These are phyloP conservation scores for Kluyveromyces marxianus DNA, from an alignment of 1,139 yeast species.

Conservation along the genomic window DNA sequence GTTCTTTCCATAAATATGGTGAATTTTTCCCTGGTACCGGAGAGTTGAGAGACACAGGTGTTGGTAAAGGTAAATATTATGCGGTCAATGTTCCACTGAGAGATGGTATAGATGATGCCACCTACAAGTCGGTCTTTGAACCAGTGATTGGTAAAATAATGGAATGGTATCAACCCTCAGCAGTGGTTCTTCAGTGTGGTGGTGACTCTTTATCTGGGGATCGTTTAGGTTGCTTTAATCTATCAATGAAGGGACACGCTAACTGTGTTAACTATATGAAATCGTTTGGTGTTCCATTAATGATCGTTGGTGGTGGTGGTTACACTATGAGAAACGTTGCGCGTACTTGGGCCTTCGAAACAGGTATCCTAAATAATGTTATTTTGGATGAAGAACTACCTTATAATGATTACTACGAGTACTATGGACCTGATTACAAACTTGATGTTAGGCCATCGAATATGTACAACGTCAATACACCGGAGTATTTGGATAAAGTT, in stretches of 20 bases:
- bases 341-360: slow-evolving; percentile 92
- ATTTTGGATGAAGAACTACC: slow-evolving; percentile 78
- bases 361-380: slow-evolving; percentile 79
- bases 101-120: slow-evolving; percentile 88
- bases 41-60: slow-evolving; percentile 79
- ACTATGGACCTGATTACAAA: slow-evolving; percentile 93
- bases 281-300: slow-evolving; percentile 78
- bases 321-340: slow-evolving; percentile 97
- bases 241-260: slow-evolving; percentile 91
- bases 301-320: slow-evolving; percentile 97
- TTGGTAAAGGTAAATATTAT: slow-evolving; percentile 82
- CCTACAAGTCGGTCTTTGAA: slow-evolving; percentile 80
- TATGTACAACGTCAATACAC: slow-evolving; percentile 93
- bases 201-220: slow-evolving; percentile 93
- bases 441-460: slow-evolving; percentile 90
- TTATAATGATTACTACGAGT: slow-evolving; percentile 92
- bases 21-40: slow-evolving; percentile 97
- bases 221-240: slow-evolving; percentile 83
- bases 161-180: slow-evolving; percentile 93
- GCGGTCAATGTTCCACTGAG: slow-evolving; percentile 84
- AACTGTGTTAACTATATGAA: slow-evolving; percentile 88
- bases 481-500: slow-evolving; percentile 84
- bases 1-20: slow-evolving; percentile 94
- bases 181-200: slow-evolving; percentile 85
- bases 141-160: slow-evolving; percentile 74